phyloP scores from a whole-genome alignment of 1,284 basidiomycete species.

The Sphaerobolus stellatus region DNA sequence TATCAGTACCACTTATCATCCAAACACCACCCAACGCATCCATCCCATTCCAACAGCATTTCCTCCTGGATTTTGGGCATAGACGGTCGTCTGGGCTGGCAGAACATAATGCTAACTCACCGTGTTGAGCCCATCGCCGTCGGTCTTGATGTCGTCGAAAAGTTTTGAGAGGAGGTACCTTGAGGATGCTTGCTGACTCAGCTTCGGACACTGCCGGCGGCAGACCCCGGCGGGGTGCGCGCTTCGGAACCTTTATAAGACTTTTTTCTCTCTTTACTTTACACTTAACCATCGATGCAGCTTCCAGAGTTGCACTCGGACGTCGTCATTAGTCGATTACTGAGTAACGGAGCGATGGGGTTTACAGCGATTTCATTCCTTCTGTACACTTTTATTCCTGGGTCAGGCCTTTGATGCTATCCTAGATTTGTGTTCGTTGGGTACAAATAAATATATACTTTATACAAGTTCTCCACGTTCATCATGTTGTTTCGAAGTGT shows the following conservation, averaged over 20 bases:
- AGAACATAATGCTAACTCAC: slow-evolving; percentile 44
- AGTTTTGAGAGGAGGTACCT: slow-evolving; percentile 9
- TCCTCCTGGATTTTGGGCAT: slow-evolving; percentile 8
- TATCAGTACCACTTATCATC: slow-evolving; percentile 34
- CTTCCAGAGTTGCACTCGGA: slow-evolving; percentile 41
- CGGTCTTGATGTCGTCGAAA: slow-evolving; percentile 42
- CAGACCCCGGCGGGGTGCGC: neutral
- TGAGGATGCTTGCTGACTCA: slow-evolving; percentile 6
- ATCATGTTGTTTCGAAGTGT: too few relatives aligned
- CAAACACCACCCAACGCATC: slow-evolving; percentile 32
- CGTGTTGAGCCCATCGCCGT: slow-evolving; percentile 73
- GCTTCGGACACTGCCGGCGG: neutral
- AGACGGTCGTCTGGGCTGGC: slow-evolving; percentile 9
- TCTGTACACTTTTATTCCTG: slow-evolving; percentile 1
- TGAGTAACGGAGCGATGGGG: slow-evolving; percentile 50
- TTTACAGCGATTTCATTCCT: slow-evolving; percentile 1
- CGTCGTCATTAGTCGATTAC: slow-evolving; percentile 29
- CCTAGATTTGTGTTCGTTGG: slow-evolving; percentile 2
- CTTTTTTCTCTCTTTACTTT: slow-evolving; percentile 11
- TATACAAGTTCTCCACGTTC: too few relatives aligned
- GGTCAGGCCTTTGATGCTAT: neutral
- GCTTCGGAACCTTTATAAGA: neutral
- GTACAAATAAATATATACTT: neutral
- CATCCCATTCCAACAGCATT: slow-evolving; percentile 30
- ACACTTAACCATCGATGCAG: slow-evolving; percentile 40